Base-by-base conservation (phyloP, 202 grass and related monocot genomes). In the Thinopyrum obtusiflorum region DNA sequence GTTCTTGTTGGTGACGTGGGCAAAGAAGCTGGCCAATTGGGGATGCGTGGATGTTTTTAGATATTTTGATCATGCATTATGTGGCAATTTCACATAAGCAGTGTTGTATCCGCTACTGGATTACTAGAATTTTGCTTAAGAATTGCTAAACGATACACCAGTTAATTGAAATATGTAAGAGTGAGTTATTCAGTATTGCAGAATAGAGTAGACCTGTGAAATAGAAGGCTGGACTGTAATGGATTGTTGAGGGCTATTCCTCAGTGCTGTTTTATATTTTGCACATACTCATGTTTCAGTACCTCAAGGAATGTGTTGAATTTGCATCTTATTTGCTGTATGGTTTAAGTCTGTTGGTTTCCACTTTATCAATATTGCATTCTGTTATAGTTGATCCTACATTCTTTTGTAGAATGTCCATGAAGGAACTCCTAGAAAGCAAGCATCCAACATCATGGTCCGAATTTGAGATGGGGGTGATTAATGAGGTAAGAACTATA, bases 361-460 rank as follows among this genome's bases (percentile, higher is more conserved):
- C 26, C 71, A 74, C 68, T 74, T 68, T 21, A 76, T 76, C 18
- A 12, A 66, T 68, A 65, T 25, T 77, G 9, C 44, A 31, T 51
- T 61, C 55, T 44, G 3, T 35, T 78, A 3, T 76, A 79, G 3
- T 29, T 42, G 4, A 20, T 46, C 7, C 3, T 68, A 25, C 65
- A 24, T 71, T 13, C 0, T 85, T 7, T 18, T 85, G 25, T 76
- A 98, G 96, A 91, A 94, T 98, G 93, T 88, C 96, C 69, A 98
- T 94, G 93, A 94, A 98, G 77, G 93, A 98, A 89, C 88, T 98
- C 51, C 59, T 95, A 61, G 86, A 95, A 86, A 87, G 73, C 80
- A 98, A 98, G 44, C 96, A 98, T 77, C 96, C 96, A 87, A 94
- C 93, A 36, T 76, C 91, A 59, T 98, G 96, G 93, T 65, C 74